These are phyloP conservation scores for Nadsonia starkeyi-henricii DNA, from an alignment of 1,139 yeast genomes.

Conservation along the genomic window DNA sequence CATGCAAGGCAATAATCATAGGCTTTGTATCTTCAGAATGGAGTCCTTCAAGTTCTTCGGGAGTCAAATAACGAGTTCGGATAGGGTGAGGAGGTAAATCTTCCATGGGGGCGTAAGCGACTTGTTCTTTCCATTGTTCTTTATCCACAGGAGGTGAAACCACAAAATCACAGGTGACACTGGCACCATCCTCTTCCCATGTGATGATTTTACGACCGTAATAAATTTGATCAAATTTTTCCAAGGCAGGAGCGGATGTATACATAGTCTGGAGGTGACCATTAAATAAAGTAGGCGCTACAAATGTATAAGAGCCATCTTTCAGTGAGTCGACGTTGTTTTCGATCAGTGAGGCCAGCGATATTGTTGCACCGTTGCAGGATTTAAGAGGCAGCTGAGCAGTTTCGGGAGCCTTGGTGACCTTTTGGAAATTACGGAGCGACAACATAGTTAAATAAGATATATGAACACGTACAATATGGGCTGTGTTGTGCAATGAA, in stretches of 20 bases:
- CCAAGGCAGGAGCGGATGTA: constrained; percentile 41
- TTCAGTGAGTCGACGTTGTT: constrained; percentile 32
- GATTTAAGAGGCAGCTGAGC: constrained; percentile 27
- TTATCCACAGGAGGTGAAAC: constrained; percentile 34
- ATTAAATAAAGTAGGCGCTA: constrained; percentile 52
- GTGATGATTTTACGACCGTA: constrained; percentile 64
- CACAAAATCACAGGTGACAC: constrained; percentile 67
- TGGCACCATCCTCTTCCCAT: constrained; percentile 47
- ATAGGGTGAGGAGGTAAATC: constrained; percentile 67
- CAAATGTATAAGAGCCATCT: constrained; percentile 35
- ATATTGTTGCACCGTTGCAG: constrained; percentile 17
- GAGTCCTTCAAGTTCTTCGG: constrained; percentile 31
- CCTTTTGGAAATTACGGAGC: constrained; percentile 2
- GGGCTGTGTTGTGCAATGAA: too few relatives aligned
- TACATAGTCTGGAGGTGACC: constrained; percentile 70
- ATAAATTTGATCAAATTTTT: constrained; percentile 40
- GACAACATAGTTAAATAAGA: background rate
- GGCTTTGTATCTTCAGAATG: constrained; percentile 34
- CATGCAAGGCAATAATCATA: constrained; percentile 60
- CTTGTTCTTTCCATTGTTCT: constrained; percentile 34
- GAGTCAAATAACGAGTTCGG: constrained; percentile 56
- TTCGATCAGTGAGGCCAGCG: constrained; percentile 29
- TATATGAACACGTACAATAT: too few relatives aligned
- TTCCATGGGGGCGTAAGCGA: constrained; percentile 42
- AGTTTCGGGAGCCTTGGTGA: constrained; percentile 10